Percentiles rank a stretch among this genome's conserved stretches.
Evolutionary conservation across 108 stramenopile genomes (phyloP).

Genomic region (Licmophora abbreviata): DNA sequence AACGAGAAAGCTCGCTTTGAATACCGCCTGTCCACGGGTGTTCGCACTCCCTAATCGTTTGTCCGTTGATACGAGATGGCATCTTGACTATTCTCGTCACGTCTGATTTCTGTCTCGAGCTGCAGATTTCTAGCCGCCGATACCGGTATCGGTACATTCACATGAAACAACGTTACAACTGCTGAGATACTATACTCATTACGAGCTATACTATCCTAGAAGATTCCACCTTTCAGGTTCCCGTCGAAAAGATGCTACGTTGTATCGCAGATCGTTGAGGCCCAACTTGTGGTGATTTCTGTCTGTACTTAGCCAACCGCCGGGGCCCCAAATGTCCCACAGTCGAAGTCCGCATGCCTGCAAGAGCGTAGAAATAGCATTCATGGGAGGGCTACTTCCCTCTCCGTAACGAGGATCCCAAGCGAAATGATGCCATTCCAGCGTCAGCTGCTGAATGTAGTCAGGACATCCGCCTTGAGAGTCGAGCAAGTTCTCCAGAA

Average conservation of each 20-base stretch:
- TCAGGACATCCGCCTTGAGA: neutral
- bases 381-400: constrained; percentile 8
- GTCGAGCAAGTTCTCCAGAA: constrained; percentile 14
- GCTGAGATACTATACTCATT: no score
- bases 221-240: no score
- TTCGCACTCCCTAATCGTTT: no score
- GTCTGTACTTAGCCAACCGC: neutral
- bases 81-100: no score
- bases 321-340: constrained; percentile 10
- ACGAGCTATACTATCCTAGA: no score
- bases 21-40: no score
- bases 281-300: neutral
- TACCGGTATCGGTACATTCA: no score
- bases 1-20: no score
- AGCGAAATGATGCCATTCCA: constrained; percentile 20
- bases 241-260: neutral
- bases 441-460: constrained; percentile 7
- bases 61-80: no score
- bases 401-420: constrained; percentile 12
- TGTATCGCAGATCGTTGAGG: neutral
- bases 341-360: constrained; percentile 12
- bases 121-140: no score
- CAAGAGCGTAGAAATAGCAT: constrained; percentile 6
- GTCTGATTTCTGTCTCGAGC: no score
- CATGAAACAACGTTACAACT: no score